Evolutionary conservation across 495 filamentous ascomycete genomes (phyloP).

Genomic region (Penicillium alfredii): DNA sequence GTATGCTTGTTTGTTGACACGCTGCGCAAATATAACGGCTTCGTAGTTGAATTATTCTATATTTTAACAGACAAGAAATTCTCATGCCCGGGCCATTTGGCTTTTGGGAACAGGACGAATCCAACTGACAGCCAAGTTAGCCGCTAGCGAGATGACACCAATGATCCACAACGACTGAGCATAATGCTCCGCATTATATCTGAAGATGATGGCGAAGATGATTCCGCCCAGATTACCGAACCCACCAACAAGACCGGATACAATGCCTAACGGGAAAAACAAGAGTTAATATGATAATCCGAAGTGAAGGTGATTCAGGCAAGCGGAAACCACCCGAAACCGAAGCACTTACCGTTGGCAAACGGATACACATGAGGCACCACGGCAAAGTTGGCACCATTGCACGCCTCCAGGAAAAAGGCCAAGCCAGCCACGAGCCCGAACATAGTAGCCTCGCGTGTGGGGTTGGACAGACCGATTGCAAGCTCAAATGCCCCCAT

Average conservation of each 20-base stretch:
- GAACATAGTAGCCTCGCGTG: conserved; percentile 59
- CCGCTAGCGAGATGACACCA: conserved; percentile 63
- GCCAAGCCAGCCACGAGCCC: conserved; percentile 69
- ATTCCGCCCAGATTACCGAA: conserved; percentile 81
- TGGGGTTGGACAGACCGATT: conserved; percentile 62
- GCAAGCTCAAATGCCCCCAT: conserved; percentile 64
- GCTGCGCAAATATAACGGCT: too few species aligned
- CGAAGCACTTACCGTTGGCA: conserved; percentile 52
- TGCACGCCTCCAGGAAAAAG: conserved; percentile 77
- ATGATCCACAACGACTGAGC: conserved; percentile 73
- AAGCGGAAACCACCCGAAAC: background rate
- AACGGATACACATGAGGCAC: conserved; percentile 79
- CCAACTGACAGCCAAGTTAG: conserved; percentile 65
- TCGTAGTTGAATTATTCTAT: too few species aligned
- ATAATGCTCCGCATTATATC: conserved; percentile 65
- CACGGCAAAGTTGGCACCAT: conserved; percentile 80
- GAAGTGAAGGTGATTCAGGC: background rate
- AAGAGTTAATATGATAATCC: background rate
- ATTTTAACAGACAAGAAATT: too few species aligned
- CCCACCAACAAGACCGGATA: conserved; percentile 72
- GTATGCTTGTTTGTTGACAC: too few species aligned
- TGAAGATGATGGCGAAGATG: conserved; percentile 79
- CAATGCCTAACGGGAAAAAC: conserved; percentile 49
- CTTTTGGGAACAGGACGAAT: conserved; percentile 58
- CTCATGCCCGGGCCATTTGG: conserved; percentile 14